Conservation (phyloP, 352 stramenopile species). For the Pythium folliculosum region DNA sequence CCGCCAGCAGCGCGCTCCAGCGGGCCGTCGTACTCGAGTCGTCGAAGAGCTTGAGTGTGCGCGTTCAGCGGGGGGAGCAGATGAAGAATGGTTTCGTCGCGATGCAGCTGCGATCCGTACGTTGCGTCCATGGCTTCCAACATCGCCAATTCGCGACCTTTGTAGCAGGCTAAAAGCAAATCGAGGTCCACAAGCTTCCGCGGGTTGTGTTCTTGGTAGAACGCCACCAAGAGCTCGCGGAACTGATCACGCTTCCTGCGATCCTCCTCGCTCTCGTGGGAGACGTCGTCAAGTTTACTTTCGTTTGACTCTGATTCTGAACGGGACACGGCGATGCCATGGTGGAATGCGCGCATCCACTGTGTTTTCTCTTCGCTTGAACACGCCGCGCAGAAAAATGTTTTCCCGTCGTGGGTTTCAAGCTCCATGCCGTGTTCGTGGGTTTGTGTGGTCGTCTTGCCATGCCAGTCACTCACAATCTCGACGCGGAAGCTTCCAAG, state of each 20-base stretch:
- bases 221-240: conserved; percentile 28
- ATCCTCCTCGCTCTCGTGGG: conserved; percentile 4
- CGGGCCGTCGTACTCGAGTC: conserved; percentile 27
- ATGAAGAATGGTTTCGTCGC: conserved; percentile 19
- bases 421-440: conserved; percentile 71
- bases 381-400: conserved; percentile 72
- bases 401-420: conserved; percentile 62
- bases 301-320: conserved; percentile 1
- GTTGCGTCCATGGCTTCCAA: conserved; percentile 34
- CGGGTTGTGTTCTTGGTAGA: conserved; percentile 38
- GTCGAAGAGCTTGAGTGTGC: conserved; percentile 17
- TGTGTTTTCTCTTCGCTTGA: conserved; percentile 52
- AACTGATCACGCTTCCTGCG: conserved; percentile 26
- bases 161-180: conserved; percentile 35
- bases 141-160: conserved; percentile 31
- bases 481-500: conserved; percentile 48
- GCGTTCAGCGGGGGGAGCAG: conserved; percentile 27
- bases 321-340: conserved; percentile 42
- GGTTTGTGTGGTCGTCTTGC: conserved; percentile 52
- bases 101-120: conserved; percentile 27
- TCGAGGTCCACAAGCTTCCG: conserved; percentile 37
- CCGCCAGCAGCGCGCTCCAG: conserved; percentile 21
- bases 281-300: background rate
- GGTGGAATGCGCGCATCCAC: conserved; percentile 66
- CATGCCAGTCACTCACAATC: conserved; percentile 68